Evolutionary conservation across 345 rosid genomes (phyloP).

Genomic region (Dipteronia dyeriana): DNA sequence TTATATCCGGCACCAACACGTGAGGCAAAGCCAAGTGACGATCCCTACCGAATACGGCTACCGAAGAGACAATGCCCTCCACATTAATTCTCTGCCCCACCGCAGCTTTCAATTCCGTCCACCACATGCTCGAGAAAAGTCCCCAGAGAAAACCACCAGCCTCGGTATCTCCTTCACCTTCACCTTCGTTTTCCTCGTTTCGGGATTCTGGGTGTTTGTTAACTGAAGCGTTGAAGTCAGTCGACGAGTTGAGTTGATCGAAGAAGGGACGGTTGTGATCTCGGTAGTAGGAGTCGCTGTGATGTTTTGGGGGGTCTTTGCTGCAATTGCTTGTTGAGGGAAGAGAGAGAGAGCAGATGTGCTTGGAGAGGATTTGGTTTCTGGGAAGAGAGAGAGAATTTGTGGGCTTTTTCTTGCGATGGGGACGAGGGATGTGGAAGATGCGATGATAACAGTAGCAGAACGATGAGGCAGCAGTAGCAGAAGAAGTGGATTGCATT

Average conservation of each 20-base stretch:
- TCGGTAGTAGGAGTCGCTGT: constrained; percentile 26
- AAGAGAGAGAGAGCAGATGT: constrained; percentile 34
- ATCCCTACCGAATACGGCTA: constrained; percentile 52
- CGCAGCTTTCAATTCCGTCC: constrained; percentile 86
- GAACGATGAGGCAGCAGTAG: constrained; percentile 38
- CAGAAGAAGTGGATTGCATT: constrained; percentile 42
- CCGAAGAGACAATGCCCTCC: constrained; percentile 78
- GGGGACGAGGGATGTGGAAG: constrained; percentile 16
- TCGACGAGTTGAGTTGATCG: constrained; percentile 43
- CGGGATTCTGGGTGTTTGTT: constrained; percentile 39
- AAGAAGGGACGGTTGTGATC: constrained; percentile 29
- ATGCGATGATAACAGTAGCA: constrained; percentile 26
- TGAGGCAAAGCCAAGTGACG: constrained; percentile 83
- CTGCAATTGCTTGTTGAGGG: constrained; percentile 41
- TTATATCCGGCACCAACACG: constrained; percentile 64
- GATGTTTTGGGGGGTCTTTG: constrained; percentile 21
- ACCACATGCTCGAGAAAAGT: constrained; percentile 87
- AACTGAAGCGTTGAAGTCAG: constrained; percentile 22
- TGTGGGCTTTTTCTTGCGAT: constrained; percentile 31
- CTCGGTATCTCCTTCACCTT: constrained; percentile 5
- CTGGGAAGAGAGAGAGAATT: constrained; percentile 30
- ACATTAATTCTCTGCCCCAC: constrained; percentile 86
- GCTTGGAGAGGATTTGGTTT: constrained; percentile 27
- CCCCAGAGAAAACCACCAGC: constrained; percentile 11
- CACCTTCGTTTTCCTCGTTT: constrained; percentile 31